Evolutionary conservation across 192 early-diverging fungal species (phyloP).

Genomic region (Thoreauomyces humboldtii): DNA sequence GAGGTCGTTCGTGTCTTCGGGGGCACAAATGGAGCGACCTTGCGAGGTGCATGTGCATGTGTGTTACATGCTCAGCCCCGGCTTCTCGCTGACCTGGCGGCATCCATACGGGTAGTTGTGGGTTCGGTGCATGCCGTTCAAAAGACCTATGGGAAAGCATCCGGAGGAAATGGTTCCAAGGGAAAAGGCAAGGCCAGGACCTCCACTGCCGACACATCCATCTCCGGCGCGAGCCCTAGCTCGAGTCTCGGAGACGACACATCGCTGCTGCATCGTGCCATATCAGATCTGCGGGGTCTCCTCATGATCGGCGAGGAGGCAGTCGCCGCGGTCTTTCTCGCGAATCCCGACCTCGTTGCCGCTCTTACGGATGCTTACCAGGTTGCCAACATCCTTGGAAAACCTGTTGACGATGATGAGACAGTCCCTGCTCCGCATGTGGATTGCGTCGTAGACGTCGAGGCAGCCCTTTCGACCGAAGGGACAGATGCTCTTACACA

Average conservation of each 20-base stretch:
- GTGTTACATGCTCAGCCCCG: slow-evolving; percentile 7
- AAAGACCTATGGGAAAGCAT: slow-evolving; percentile 33
- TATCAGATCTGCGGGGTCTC: slow-evolving; percentile 20
- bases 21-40: not conserved
- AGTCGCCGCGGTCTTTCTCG: slow-evolving; percentile 24
- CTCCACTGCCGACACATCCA: not conserved
- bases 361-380: slow-evolving; percentile 34
- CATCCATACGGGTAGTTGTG: slow-evolving; percentile 14
- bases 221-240: not conserved
- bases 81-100: not conserved
- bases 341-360: slow-evolving; percentile 4
- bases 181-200: slow-evolving; percentile 31
- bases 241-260: not conserved
- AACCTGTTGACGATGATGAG: not conserved
- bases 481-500: slow-evolving; percentile 14
- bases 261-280: slow-evolving; percentile 19
- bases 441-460: not conserved
- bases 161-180: slow-evolving; percentile 17
- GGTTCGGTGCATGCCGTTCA: slow-evolving; percentile 28
- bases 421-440: not conserved
- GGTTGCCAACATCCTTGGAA: slow-evolving; percentile 31
- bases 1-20: slow-evolving; percentile 8
- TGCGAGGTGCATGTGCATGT: slow-evolving; percentile 10
- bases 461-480: slow-evolving; percentile 38
- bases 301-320: slow-evolving; percentile 9